Base-by-base conservation (phyloP, 2,329 filamentous ascomycete species). In the Fusarium torreyae region DNA sequence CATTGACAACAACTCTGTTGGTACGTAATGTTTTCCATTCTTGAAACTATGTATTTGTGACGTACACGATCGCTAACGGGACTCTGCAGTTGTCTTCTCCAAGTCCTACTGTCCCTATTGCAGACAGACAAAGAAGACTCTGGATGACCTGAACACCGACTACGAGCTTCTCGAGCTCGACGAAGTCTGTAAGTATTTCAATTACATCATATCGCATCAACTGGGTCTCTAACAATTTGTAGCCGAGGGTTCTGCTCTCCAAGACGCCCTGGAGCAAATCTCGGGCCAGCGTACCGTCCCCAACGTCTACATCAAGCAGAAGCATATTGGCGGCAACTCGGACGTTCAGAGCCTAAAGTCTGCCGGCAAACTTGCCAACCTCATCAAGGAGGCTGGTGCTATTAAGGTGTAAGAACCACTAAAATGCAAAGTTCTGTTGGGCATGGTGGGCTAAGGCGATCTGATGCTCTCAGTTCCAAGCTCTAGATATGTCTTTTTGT, bases 91-190 rank as follows among this genome's bases (percentile, higher is more conserved):
- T 76, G 93, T 99, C 79, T 99, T 99, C 88, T 94, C 92, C 83
- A 99, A 99, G 86, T 93, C 91, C 17, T 97, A 94, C 85, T 99
- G 96, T 88, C 94, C 94, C 14, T 97, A 97, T 88, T 98, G 95
- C 87, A 86, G 83, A 61, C 86, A 90, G 63, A 89, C 91, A 74
- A 98, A 98, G 89, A 77, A 85, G 59, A 86, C 93, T 51, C 85
- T 99, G 74, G 88, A 86, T 76, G 84, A 89, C 60, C 74, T 89
- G 61, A 89, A 90, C 70, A 93, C 92, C 66, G 92, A 94, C 74
- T 94, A 88, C 81, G 89, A 87, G 76, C 79, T 87, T 57, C 84
- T 96, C 60, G 96, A 99, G 86, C 86, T 99, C 67, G 94, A 99
- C 83, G 83, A 94, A 83, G 87, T 93, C 73, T 85, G 93, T 96